These are phyloP conservation scores for Salvia miltiorrhiza DNA, from an alignment of 257 asterid genomes.

Conservation along the genomic window DNA sequence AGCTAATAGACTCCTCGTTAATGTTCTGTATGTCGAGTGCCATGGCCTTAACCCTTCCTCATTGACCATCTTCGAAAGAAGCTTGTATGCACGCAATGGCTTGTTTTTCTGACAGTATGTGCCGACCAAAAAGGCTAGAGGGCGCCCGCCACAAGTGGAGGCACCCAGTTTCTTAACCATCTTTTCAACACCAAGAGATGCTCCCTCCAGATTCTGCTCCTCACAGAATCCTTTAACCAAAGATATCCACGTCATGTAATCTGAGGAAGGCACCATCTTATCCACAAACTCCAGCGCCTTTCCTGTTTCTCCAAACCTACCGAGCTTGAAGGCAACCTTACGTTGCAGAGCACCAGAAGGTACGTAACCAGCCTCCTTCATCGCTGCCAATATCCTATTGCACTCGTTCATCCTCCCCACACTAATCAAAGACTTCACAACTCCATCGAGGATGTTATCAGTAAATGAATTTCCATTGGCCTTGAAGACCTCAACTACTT, in stretches of 20 bases:
- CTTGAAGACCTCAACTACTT: constrained; percentile 53
- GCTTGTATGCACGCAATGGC: constrained; percentile 49
- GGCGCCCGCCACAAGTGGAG: constrained; percentile 37
- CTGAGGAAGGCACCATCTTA: constrained; percentile 30
- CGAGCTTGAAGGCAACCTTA: constrained; percentile 57
- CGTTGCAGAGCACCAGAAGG: constrained; percentile 38
- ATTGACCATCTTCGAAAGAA: constrained; percentile 50
- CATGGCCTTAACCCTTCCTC: constrained; percentile 46
- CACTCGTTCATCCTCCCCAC: constrained; percentile 67
- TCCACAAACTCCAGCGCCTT: constrained; percentile 46
- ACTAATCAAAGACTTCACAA: constrained; percentile 70
- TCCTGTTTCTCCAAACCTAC: constrained; percentile 38
- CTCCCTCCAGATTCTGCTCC: constrained; percentile 58
- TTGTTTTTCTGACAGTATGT: constrained; percentile 50
- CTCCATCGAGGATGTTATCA: constrained; percentile 43
- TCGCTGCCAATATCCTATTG: constrained; percentile 45
- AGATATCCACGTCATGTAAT: constrained; percentile 47
- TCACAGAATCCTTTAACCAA: constrained; percentile 59
- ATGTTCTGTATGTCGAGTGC: constrained; percentile 53
- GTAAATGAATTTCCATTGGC: constrained; percentile 55
- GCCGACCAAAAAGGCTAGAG: constrained; percentile 47
- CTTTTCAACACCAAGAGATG: constrained; percentile 37
- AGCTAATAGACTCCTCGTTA: constrained; percentile 54
- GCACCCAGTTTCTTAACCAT: constrained; percentile 55
- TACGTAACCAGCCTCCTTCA: constrained; percentile 55